Conservation (phyloP, 768 basidiomycete genomes). For the Serpula lacrymans region DNA sequence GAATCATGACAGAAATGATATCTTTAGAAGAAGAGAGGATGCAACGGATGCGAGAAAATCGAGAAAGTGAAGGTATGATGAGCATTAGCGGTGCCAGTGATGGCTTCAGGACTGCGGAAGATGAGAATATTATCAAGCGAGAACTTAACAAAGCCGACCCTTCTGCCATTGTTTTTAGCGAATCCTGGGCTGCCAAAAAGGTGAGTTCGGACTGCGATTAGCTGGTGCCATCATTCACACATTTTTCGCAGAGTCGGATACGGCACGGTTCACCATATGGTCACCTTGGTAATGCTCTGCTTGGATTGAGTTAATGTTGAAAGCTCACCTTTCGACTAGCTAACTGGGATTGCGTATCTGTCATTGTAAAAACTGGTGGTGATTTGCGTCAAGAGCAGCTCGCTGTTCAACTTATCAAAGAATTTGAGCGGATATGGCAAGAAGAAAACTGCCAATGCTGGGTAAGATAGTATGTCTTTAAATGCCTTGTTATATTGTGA, state of each 20-base stretch:
- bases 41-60: constrained; percentile 78
- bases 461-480: constrained; percentile 76
- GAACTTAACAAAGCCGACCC: constrained; percentile 96
- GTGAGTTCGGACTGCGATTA: constrained; percentile 32
- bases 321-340: constrained; percentile 37
- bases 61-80: constrained; percentile 66
- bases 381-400: constrained; percentile 97
- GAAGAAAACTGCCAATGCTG: constrained; percentile 92
- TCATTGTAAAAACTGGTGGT: constrained; percentile 97
- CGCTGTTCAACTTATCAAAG: constrained; percentile 90
- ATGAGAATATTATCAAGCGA: constrained; percentile 89
- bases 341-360: constrained; percentile 88
- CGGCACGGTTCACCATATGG: constrained; percentile 94
- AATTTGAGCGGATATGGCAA: constrained; percentile 92
- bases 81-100: constrained; percentile 41
- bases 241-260: constrained; percentile 66
- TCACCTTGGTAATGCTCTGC: constrained; percentile 64
- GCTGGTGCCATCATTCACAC: constrained; percentile 2
- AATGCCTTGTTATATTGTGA: background rate
- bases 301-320: constrained; percentile 5
- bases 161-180: constrained; percentile 92
- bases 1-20: constrained; percentile 99
- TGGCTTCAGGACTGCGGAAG: constrained; percentile 70
- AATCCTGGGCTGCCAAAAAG: constrained; percentile 94
- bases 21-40: constrained; percentile 95